phyloP scores from a whole-genome alignment of 805 yeast species.

The Kuraishia borneana region DNA sequence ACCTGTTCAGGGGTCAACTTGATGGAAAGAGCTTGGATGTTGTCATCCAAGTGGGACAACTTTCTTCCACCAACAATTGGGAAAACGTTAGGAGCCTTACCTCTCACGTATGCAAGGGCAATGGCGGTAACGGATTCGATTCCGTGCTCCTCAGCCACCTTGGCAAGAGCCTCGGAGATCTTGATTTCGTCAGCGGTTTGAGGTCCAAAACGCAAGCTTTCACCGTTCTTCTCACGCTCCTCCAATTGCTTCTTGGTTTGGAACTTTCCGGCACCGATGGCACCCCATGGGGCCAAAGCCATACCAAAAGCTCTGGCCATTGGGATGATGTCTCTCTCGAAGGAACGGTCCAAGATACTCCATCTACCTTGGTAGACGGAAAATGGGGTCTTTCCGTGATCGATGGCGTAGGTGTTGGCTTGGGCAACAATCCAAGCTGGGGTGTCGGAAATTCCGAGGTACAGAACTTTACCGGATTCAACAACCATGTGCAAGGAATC shows the following conservation, averaged over 20 bases:
- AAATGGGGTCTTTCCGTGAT: slow-evolving; percentile 11
- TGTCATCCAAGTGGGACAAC: slow-evolving; percentile 40
- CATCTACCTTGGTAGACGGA: slow-evolving; percentile 12
- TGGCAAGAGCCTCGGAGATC: slow-evolving; percentile 8
- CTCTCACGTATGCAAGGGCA: slow-evolving; percentile 12
- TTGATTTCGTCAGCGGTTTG: slow-evolving; percentile 7
- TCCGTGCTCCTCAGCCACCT: slow-evolving; percentile 10
- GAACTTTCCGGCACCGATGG: slow-evolving; percentile 11
- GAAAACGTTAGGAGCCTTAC: slow-evolving; percentile 9
- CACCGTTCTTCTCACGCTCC: slow-evolving; percentile 8
- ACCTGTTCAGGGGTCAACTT: slow-evolving; percentile 26
- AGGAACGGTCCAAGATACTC: slow-evolving; percentile 10
- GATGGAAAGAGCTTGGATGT: slow-evolving; percentile 28
- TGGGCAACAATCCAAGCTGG: slow-evolving; percentile 12
- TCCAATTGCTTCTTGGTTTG: slow-evolving; percentile 9
- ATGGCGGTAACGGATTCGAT: slow-evolving; percentile 8
- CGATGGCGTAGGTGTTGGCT: slow-evolving; percentile 7
- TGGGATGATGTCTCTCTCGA: slow-evolving; percentile 14
- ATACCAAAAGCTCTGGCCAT: slow-evolving; percentile 12
- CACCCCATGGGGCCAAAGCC: slow-evolving; percentile 14
- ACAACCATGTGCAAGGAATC: slow-evolving; percentile 6
- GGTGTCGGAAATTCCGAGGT: slow-evolving; percentile 12
- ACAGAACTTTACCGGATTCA: slow-evolving; percentile 9
- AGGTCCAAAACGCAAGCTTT: slow-evolving; percentile 4
- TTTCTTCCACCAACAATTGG: slow-evolving; percentile 35